Percentiles rank a stretch among this genome's conserved stretches.
These are phyloP conservation scores for Sporisorium exsertum DNA, from an alignment of 1,284 basidiomycete genomes.

Conservation along the genomic window DNA sequence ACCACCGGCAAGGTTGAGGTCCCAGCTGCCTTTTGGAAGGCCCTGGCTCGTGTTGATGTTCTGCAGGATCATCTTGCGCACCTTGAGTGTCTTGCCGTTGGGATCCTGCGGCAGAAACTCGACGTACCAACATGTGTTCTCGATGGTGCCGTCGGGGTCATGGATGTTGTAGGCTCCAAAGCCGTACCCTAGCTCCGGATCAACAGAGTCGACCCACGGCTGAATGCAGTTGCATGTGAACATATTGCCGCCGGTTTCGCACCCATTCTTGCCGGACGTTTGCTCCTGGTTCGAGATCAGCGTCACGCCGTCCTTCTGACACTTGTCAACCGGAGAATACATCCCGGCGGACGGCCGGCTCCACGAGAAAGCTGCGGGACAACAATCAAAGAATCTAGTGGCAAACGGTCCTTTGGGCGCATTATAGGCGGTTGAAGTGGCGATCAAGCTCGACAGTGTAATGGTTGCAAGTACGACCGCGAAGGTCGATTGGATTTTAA, in stretches of 20 bases:
- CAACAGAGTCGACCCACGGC: slow-evolving; percentile 30
- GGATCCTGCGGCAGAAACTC: slow-evolving; percentile 29
- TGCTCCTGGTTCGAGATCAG: slow-evolving; percentile 1
- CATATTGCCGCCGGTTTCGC: slow-evolving; percentile 28
- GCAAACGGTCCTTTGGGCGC: slow-evolving; percentile 23
- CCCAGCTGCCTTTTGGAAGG: slow-evolving; percentile 27
- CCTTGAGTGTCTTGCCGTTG: slow-evolving; percentile 32
- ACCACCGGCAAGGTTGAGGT: slow-evolving; percentile 37
- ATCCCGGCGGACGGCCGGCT: background rate
- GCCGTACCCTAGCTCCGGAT: slow-evolving; percentile 29
- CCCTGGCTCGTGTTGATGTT: slow-evolving; percentile 41
- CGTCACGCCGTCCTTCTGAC: slow-evolving; percentile 36
- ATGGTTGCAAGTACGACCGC: slow-evolving; percentile 15
- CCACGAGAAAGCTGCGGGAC: slow-evolving; percentile 18
- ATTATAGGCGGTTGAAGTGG: slow-evolving; percentile 7
- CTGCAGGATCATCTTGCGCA: slow-evolving; percentile 40
- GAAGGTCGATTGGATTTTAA: background rate
- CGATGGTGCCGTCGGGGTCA: slow-evolving; percentile 23
- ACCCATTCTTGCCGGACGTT: slow-evolving; percentile 17
- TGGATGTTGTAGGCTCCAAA: slow-evolving; percentile 43
- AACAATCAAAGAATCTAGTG: slow-evolving; percentile 37
- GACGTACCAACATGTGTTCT: slow-evolving; percentile 30
- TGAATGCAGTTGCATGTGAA: slow-evolving; percentile 37
- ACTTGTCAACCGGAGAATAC: slow-evolving; percentile 27
- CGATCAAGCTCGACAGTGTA: slow-evolving; percentile 11